A percentile compares a stretch with the other conserved stretches of the same genome.
Conservation (phyloP, 208 protist species). For the Herpetomonas tarakana region DNA sequence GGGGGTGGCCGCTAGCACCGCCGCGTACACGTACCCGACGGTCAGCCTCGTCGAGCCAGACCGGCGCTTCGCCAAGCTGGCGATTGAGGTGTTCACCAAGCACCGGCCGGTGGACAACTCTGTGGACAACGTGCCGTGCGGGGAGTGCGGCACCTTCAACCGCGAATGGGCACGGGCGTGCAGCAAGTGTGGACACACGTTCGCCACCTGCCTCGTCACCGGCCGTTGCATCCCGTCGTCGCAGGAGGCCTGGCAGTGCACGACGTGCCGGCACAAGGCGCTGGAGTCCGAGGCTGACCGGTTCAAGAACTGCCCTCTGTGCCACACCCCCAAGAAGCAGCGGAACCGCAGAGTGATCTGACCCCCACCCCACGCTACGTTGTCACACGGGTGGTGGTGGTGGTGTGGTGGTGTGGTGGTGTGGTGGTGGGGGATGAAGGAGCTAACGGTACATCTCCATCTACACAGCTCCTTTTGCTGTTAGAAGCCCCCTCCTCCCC, state of each 20-base stretch:
- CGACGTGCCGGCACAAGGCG: slow-evolving; percentile 80
- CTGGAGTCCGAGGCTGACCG: slow-evolving; percentile 68
- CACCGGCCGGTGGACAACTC: slow-evolving; percentile 84
- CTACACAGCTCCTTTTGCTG: too few species aligned
- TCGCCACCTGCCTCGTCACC: slow-evolving; percentile 85
- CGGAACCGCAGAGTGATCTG: slow-evolving; percentile 28
- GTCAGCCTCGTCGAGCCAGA: slow-evolving; percentile 64
- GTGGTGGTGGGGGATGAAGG: too few species aligned
- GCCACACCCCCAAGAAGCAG: slow-evolving; percentile 78
- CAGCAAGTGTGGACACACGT: slow-evolving; percentile 75
- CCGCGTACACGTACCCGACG: slow-evolving; percentile 69
- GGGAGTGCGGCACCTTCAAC: slow-evolving; percentile 80
- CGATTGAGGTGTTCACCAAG: slow-evolving; percentile 89
- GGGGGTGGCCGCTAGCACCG: slow-evolving; percentile 27
- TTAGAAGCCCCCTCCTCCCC: too few species aligned
- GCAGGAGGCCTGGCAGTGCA: slow-evolving; percentile 75
- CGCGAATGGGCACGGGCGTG: slow-evolving; percentile 90
- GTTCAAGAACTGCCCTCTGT: slow-evolving; percentile 90
- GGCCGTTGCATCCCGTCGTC: slow-evolving; percentile 73
- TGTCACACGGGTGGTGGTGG: too few species aligned
- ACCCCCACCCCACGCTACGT: not conserved
- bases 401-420: too few species aligned
- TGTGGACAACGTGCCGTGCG: slow-evolving; percentile 70
- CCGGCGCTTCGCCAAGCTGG: slow-evolving; percentile 88
- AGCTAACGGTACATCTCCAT: too few species aligned